Percentiles rank a stretch among this genome's conserved stretches.
These are phyloP conservation scores for Diaporthe vaccinii DNA, from an alignment of 2,329 filamentous ascomycete genomes.

Conservation along the genomic window DNA sequence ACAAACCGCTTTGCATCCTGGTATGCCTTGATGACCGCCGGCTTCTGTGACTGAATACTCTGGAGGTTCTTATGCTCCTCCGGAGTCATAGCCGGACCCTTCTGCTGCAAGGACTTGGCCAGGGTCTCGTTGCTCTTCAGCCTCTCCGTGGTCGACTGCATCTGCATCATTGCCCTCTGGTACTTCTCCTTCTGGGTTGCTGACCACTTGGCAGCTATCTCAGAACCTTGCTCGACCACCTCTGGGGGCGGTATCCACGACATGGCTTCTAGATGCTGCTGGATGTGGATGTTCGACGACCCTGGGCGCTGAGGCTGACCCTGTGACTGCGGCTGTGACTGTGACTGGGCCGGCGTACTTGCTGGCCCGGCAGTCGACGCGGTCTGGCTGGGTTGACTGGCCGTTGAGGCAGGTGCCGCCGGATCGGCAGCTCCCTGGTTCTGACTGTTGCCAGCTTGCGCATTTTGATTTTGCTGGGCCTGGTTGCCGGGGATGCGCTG, in stretches of 20 bases:
- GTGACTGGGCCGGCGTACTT: conserved; percentile 16
- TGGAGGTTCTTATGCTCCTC: conserved; percentile 63
- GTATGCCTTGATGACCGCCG: conserved; percentile 59
- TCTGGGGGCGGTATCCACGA: conserved; percentile 59
- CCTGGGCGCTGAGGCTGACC: conserved; percentile 43
- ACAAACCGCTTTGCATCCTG: conserved; percentile 63
- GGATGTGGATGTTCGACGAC: conserved; percentile 52
- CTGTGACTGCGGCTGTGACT: conserved; percentile 42
- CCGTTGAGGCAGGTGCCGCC: conserved; percentile 33
- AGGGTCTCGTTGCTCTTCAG: conserved; percentile 58
- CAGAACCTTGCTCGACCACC: conserved; percentile 58
- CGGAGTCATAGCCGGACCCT: conserved; percentile 58
- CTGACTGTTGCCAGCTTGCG: conserved; percentile 34
- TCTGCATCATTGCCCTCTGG: conserved; percentile 61
- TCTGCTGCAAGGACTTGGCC: conserved; percentile 57
- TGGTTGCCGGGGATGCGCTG: conserved; percentile 44
- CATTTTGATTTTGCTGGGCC: conserved; percentile 44
- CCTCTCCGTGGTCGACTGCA: conserved; percentile 61
- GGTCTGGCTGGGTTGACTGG: conserved; percentile 35
- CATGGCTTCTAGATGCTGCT: conserved; percentile 63
- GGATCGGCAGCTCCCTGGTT: conserved; percentile 28
- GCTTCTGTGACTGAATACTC: conserved; percentile 58
- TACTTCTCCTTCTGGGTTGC: conserved; percentile 63
- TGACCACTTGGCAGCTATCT: conserved; percentile 62
- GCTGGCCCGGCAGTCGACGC: conserved; percentile 33